Percentiles rank a stretch among this genome's conserved stretches.
phyloP scores from a whole-genome alignment of 352 stramenopile genomes.

The Aphanomyces invadans region DNA sequence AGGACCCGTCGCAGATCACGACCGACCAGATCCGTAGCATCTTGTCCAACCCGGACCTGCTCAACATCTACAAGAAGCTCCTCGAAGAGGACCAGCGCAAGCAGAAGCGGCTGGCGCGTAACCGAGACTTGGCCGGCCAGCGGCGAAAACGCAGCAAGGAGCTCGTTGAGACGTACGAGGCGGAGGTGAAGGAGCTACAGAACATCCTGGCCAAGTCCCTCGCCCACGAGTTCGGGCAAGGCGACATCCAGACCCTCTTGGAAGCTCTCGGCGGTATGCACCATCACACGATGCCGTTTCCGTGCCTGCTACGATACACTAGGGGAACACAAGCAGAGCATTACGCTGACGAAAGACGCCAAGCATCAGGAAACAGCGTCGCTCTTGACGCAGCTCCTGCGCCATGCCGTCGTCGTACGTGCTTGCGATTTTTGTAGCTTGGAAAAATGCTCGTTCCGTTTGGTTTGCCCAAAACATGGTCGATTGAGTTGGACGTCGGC shows the following conservation, averaged over 20 bases:
- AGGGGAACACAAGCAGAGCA: slow-evolving; percentile 67
- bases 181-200: slow-evolving; percentile 80
- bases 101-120: slow-evolving; percentile 63
- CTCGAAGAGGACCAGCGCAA: slow-evolving; percentile 79
- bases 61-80: slow-evolving; percentile 86
- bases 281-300: too few relatives aligned
- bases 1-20: slow-evolving; percentile 64
- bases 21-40: slow-evolving; percentile 83
- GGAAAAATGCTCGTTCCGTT: too few relatives aligned
- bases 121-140: slow-evolving; percentile 68
- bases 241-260: slow-evolving; percentile 53
- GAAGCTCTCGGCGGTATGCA: slow-evolving; percentile 52
- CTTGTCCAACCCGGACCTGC: slow-evolving; percentile 66
- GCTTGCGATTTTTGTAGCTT: too few relatives aligned
- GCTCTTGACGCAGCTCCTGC: slow-evolving; percentile 67
- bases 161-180: slow-evolving; percentile 85
- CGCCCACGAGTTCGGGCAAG: slow-evolving; percentile 60
- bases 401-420: slow-evolving; percentile 56
- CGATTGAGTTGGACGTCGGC: too few relatives aligned
- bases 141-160: slow-evolving; percentile 81
- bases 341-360: slow-evolving; percentile 73
- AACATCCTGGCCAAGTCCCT: slow-evolving; percentile 76
- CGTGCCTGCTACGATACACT: too few relatives aligned
- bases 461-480: too few relatives aligned
- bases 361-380: slow-evolving; percentile 73